Evolutionary conservation across 2,329 filamentous ascomycete genomes (phyloP).

Genomic region (Aspergillus eucalypticola): DNA sequence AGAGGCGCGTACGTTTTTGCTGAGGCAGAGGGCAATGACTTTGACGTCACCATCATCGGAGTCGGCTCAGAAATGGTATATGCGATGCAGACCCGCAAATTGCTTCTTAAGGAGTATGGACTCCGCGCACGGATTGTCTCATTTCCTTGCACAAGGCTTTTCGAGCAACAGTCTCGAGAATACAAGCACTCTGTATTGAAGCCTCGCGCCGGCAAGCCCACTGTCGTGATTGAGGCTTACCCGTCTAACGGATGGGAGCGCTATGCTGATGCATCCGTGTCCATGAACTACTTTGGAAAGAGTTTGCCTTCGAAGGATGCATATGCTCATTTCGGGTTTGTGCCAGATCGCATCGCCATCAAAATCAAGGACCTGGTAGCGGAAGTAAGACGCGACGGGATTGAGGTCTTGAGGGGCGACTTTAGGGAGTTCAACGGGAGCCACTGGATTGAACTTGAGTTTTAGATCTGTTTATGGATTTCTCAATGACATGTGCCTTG

Average conservation of each 20-base stretch:
- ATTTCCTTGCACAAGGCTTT: constrained; percentile 54
- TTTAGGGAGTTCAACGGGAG: too few relatives aligned
- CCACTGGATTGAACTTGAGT: too few relatives aligned
- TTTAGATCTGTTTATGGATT: too few relatives aligned
- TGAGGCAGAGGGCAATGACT: constrained; percentile 33
- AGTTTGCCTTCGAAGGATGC: too few relatives aligned
- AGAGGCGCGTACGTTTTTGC: constrained; percentile 45
- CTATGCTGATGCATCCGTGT: constrained; percentile 44
- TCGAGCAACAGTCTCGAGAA: constrained; percentile 48
- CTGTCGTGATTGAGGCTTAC: constrained; percentile 54
- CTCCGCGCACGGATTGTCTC: constrained; percentile 51
- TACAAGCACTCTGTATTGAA: constrained; percentile 49
- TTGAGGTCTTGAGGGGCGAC: too few relatives aligned
- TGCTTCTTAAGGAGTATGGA: constrained; percentile 37
- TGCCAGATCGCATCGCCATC: too few relatives aligned
- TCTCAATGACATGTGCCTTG: too few relatives aligned
- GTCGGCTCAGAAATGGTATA: constrained; percentile 54
- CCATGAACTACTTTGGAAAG: too few relatives aligned
- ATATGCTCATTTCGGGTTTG: too few relatives aligned
- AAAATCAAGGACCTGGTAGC: too few relatives aligned
- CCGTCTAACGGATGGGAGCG: constrained; percentile 54
- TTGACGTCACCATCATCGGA: constrained; percentile 50
- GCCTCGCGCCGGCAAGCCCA: constrained; percentile 40
- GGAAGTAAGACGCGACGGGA: too few relatives aligned
- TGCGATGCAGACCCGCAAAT: constrained; percentile 42